Conservation (phyloP, 345 rosid genomes). For the Ricinus communis region DNA sequence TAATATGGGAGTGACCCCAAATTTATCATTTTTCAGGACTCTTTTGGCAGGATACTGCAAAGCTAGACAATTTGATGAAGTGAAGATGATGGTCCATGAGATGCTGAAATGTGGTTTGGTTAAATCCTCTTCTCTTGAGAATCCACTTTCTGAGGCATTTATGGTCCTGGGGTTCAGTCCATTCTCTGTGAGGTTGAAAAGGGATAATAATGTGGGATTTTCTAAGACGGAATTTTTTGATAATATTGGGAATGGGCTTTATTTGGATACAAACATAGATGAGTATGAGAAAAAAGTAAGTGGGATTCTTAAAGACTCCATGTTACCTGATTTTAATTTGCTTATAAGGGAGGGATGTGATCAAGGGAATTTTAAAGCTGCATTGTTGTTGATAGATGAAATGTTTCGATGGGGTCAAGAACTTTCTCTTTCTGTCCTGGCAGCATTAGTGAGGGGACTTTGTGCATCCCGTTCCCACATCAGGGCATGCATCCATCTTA, state of each 20-base stretch:
- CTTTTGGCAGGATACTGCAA: slow-evolving; percentile 73
- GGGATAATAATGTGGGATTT: slow-evolving; percentile 55
- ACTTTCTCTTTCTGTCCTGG: slow-evolving; percentile 40
- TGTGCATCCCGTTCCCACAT: slow-evolving; percentile 40
- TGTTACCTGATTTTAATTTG: slow-evolving; percentile 53
- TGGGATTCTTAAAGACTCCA: slow-evolving; percentile 45
- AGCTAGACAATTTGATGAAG: slow-evolving; percentile 69
- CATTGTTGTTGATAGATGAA: slow-evolving; percentile 49
- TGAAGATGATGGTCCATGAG: slow-evolving; percentile 41
- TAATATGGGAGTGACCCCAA: slow-evolving; percentile 38
- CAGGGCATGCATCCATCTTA: slow-evolving; percentile 38
- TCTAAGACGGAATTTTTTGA: slow-evolving; percentile 71
- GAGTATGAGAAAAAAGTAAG: slow-evolving; percentile 53
- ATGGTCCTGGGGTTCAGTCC: slow-evolving; percentile 56
- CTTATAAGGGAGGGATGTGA: slow-evolving; percentile 45
- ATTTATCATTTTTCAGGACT: slow-evolving; percentile 47
- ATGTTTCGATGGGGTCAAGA: slow-evolving; percentile 73
- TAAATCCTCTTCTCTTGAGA: slow-evolving; percentile 45
- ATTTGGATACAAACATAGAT: slow-evolving; percentile 61
- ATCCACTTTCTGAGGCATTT: slow-evolving; percentile 64
- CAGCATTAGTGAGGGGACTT: slow-evolving; percentile 46
- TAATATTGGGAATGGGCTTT: slow-evolving; percentile 79
- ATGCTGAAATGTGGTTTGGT: slow-evolving; percentile 55
- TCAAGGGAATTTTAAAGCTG: slow-evolving; percentile 39
- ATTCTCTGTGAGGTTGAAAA: slow-evolving; percentile 57